A percentile compares a stretch with the other conserved stretches of the same genome.
phyloP scores from a whole-genome alignment of 805 yeast genomes.

The Lipomyces mesembrius region DNA sequence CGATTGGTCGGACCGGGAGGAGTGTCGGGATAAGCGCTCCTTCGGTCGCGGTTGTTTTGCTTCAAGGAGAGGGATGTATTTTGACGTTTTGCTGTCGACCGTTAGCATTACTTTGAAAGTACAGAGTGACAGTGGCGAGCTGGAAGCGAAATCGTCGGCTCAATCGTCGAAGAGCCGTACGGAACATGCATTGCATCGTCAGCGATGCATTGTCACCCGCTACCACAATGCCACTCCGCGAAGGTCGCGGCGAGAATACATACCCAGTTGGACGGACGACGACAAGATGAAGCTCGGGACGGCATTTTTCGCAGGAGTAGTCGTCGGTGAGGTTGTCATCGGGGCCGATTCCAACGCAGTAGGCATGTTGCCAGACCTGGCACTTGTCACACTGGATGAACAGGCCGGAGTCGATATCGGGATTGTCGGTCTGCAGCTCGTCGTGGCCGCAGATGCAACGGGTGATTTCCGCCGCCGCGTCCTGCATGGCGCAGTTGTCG shows the following conservation, averaged over 20 bases:
- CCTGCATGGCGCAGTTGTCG: slow-evolving; percentile 8
- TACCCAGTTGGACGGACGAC: slow-evolving; percentile 52
- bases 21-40: slow-evolving; percentile 16
- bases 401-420: slow-evolving; percentile 86
- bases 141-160: background rate
- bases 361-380: slow-evolving; percentile 97
- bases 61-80: slow-evolving; percentile 54
- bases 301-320: slow-evolving; percentile 92
- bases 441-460: slow-evolving; percentile 61
- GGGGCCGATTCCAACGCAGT: slow-evolving; percentile 82
- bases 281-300: slow-evolving; percentile 78
- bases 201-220: slow-evolving; percentile 7
- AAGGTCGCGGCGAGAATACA: slow-evolving; percentile 8
- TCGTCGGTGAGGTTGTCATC: slow-evolving; percentile 85
- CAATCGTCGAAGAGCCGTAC: background rate
- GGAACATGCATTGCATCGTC: background rate
- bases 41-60: slow-evolving; percentile 21
- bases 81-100: slow-evolving; percentile 48
- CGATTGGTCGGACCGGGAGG: slow-evolving; percentile 8
- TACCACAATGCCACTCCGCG: background rate
- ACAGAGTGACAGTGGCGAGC: background rate
- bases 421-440: slow-evolving; percentile 48
- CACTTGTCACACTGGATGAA: slow-evolving; percentile 95
- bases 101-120: background rate
- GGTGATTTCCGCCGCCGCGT: slow-evolving; percentile 52